A percentile compares a stretch with the other conserved stretches of the same genome.
Evolutionary conservation across 495 filamentous ascomycete species (phyloP).

Genomic region (Podospora australis): DNA sequence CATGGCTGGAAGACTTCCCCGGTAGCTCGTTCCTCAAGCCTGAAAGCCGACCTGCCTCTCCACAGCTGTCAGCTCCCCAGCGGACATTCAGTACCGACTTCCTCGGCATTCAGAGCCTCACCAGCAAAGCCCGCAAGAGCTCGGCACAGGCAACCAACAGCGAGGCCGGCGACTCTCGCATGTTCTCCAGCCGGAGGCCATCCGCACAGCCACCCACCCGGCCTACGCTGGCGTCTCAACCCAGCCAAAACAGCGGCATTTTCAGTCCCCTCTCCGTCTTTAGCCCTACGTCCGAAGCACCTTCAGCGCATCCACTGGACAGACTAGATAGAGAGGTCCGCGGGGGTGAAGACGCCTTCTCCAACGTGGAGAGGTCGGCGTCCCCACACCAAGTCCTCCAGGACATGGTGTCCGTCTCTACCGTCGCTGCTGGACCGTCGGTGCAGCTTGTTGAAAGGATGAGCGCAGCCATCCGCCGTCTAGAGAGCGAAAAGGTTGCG

Average conservation of each 20-base stretch:
- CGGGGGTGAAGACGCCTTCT: slow-evolving; percentile 59
- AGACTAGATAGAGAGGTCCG: slow-evolving; percentile 55
- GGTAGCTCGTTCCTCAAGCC: slow-evolving; percentile 29
- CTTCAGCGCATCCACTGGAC: slow-evolving; percentile 30
- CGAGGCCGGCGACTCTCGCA: slow-evolving; percentile 26
- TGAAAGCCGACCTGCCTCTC: slow-evolving; percentile 42
- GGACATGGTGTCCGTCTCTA: slow-evolving; percentile 84
- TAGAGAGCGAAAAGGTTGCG: slow-evolving; percentile 85
- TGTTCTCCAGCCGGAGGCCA: slow-evolving; percentile 27
- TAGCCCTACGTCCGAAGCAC: slow-evolving; percentile 29
- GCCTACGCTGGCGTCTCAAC: slow-evolving; percentile 10
- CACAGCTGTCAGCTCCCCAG: slow-evolving; percentile 33
- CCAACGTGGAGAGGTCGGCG: slow-evolving; percentile 47
- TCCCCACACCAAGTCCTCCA: slow-evolving; percentile 71
- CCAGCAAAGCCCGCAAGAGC: slow-evolving; percentile 36
- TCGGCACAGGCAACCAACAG: slow-evolving; percentile 41
- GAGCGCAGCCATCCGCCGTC: slow-evolving; percentile 81
- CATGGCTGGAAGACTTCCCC: slow-evolving; percentile 60
- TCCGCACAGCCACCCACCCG: slow-evolving; percentile 34
- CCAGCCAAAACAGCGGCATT: slow-evolving; percentile 12
- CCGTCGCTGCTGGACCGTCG: slow-evolving; percentile 80
- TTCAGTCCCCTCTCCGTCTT: slow-evolving; percentile 26
- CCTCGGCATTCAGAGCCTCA: slow-evolving; percentile 37
- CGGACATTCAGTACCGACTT: slow-evolving; percentile 45
- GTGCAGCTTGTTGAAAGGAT: slow-evolving; percentile 96